Evolutionary conservation across 305 asterid species (phyloP).

Genomic region (Withania somnifera): DNA sequence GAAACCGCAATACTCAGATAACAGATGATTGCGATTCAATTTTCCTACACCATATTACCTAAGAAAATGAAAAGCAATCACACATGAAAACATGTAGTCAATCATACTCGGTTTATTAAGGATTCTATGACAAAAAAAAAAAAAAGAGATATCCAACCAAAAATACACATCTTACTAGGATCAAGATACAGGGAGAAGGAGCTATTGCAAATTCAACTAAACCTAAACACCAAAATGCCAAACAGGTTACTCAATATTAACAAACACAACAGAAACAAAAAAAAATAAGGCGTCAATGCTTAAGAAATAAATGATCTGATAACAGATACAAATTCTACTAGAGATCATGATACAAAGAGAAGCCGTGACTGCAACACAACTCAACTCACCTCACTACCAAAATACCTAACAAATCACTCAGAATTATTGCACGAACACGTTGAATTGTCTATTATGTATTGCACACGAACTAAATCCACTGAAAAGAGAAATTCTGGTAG

Average conservation of each 20-base stretch:
- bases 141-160: not conserved
- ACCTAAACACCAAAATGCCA: not conserved
- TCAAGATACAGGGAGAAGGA: not conserved
- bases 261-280: not conserved
- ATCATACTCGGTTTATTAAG: not conserved
- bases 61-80: not conserved
- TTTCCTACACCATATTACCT: not conserved
- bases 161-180: not conserved
- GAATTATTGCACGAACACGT: not conserved
- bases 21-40: not conserved
- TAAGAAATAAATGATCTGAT: not conserved
- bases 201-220: not conserved
- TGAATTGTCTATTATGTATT: not conserved
- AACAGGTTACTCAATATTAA: not conserved
- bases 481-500: not conserved
- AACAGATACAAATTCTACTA: not conserved
- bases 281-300: not conserved
- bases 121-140: not conserved
- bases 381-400: not conserved
- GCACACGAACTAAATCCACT: not conserved
- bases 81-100: not conserved
- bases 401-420: not conserved
- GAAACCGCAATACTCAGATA: not conserved
- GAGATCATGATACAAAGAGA: not conserved
- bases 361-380: not conserved